These are phyloP conservation scores for Ceratocystis cacaofunesta DNA, from an alignment of 2,329 filamentous ascomycete species.

Conservation along the genomic window DNA sequence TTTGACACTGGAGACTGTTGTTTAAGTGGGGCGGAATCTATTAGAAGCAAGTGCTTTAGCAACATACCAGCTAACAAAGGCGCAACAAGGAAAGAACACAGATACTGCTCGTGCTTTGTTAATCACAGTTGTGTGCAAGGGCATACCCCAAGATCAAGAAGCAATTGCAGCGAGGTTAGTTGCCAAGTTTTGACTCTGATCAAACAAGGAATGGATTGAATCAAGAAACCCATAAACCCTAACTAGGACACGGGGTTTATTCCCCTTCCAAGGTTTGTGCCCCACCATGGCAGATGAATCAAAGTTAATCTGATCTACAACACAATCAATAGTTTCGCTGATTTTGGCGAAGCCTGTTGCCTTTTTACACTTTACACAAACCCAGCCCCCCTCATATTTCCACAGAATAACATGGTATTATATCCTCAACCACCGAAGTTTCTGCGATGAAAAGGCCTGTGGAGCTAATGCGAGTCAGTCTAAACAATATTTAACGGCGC, in stretches of 20 bases:
- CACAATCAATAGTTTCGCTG: neutral
- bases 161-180: too few species aligned
- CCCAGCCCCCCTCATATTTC: slow-evolving; percentile 2
- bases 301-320: neutral
- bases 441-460: neutral
- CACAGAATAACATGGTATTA: slow-evolving; percentile 2
- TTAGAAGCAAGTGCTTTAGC: neutral
- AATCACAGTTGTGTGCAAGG: too few species aligned
- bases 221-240: neutral
- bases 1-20: neutral
- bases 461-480: slow-evolving; percentile 42
- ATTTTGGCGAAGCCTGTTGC: neutral
- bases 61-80: too few species aligned
- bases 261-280: neutral
- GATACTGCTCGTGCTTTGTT: neutral
- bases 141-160: too few species aligned
- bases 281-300: slow-evolving; percentile 6
- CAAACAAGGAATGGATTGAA: neutral
- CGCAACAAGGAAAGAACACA: neutral
- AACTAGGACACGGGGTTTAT: neutral
- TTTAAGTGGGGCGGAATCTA: neutral
- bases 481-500: slow-evolving; percentile 92
- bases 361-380: neutral
- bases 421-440: neutral
- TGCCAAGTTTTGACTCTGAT: neutral